phyloP scores from a whole-genome alignment of 305 asterid genomes.

The Fraxinus sp. region DNA sequence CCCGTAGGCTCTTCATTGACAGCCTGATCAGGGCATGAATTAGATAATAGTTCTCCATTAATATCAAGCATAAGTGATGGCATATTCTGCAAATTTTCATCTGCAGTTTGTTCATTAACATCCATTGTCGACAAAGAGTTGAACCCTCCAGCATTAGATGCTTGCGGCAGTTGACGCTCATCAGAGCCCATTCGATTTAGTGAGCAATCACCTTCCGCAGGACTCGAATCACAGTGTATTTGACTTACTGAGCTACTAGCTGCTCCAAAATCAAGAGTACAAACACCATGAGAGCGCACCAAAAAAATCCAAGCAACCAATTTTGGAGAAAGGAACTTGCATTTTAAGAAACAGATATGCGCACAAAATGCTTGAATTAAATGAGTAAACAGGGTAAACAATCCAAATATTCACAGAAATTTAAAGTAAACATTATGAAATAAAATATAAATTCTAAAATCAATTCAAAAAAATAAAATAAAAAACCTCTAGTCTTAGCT shows the following conservation, averaged over 20 bases:
- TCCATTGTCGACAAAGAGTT: slow-evolving; percentile 28
- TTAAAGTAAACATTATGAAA: neutral
- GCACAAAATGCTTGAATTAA: neutral
- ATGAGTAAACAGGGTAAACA: neutral
- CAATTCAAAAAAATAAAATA: neutral
- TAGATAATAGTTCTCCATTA: slow-evolving; percentile 27
- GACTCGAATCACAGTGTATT: slow-evolving; percentile 17
- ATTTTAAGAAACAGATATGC: neutral
- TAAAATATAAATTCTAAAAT: neutral
- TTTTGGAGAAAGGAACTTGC: neutral
- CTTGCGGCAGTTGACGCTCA: slow-evolving; percentile 32
- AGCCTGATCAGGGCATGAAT: slow-evolving; percentile 39
- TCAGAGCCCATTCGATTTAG: slow-evolving; percentile 25
- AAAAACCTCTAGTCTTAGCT: neutral
- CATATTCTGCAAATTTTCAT: slow-evolving; percentile 34
- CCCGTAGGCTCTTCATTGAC: slow-evolving; percentile 30
- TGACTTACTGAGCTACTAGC: slow-evolving; percentile 21
- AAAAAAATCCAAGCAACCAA: neutral
- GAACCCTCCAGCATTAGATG: slow-evolving; percentile 28
- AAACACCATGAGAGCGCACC: neutral
- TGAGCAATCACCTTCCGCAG: slow-evolving; percentile 25
- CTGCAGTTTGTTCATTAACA: slow-evolving; percentile 28
- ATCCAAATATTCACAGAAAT: neutral
- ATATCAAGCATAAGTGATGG: slow-evolving; percentile 29
- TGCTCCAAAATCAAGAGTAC: slow-evolving; percentile 19